Base-by-base conservation (phyloP, 1,284 basidiomycete genomes). In the Microbotryomycetes sp. region DNA sequence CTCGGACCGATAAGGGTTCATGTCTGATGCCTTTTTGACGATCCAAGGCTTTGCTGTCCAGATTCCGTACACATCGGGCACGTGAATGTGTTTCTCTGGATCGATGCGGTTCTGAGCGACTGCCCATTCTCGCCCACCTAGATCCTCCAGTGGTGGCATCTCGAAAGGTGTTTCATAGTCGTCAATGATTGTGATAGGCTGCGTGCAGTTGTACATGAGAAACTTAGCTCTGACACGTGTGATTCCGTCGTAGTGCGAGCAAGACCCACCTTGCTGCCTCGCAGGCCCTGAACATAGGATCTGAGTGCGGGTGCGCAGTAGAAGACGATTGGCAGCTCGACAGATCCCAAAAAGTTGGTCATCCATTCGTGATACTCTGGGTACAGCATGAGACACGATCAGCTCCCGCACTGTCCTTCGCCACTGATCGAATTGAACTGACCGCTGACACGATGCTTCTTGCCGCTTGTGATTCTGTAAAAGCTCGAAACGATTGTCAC, bases 41-140 rank as follows among this genome's bases (percentile, higher is more conserved):
- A 71, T 68, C 70, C 70, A 71, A 16, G 70, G 68, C 53, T 71
- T 71, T 2, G 70, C 68, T 1, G 68, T 71, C 70, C 70, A 71
- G 3, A 67, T 59, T 6, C 64, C 66, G 47, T 71, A 71, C 14
- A 71, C 64, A 29, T 67, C 68, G 9, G 66, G 62, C n/a, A 70
- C 68, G 52, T 71, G 70, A 5, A 60, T 59, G n/a, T 54, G 48
- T 46, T 59, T 48, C 49, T 71, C 70, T 6, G 70, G 70, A 51
- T 71, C 70, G 7, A 66, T 54, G 47, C 60, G 54, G 56, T 68
- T 62, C 63, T 68, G 66, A 6, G 54, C 54, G 7, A 60, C 30
- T 0, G 66, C 64, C 70, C 70, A 71, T 2, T 58, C 57, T 9
- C 47, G 36, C 3, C 70, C 70, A 7, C 70, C 70, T 14, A 71